A percentile compares a stretch with the other conserved stretches of the same genome.
These are phyloP conservation scores for Alternaria infectoria DNA, from an alignment of 2,329 filamentous ascomycete genomes.

Conservation along the genomic window DNA sequence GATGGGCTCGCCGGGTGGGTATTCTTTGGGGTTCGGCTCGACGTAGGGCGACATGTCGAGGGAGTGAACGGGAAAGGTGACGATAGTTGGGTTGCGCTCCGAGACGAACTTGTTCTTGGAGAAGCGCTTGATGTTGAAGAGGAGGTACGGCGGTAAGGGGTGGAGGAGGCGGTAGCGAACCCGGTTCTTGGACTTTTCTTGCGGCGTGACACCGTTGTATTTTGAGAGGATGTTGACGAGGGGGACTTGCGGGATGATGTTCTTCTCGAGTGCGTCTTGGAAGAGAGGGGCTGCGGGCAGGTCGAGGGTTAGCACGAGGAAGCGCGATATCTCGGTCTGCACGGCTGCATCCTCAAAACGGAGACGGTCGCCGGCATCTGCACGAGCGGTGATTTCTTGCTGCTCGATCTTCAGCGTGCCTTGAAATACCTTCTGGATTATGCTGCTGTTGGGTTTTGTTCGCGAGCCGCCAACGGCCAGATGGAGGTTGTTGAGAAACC, in stretches of 20 bases:
- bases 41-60: slow-evolving; percentile 91
- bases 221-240: slow-evolving; percentile 79
- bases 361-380: slow-evolving; percentile 83
- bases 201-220: slow-evolving; percentile 86
- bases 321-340: slow-evolving; percentile 76
- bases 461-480: slow-evolving; percentile 88
- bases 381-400: slow-evolving; percentile 89
- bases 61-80: slow-evolving; percentile 86
- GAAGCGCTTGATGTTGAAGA: slow-evolving; percentile 98
- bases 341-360: slow-evolving; percentile 94
- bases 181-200: slow-evolving; percentile 87
- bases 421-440: slow-evolving; percentile 93
- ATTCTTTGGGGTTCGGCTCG: slow-evolving; percentile 78
- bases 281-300: slow-evolving; percentile 91
- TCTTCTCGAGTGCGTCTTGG: slow-evolving; percentile 91
- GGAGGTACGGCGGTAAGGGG: slow-evolving; percentile 86
- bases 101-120: slow-evolving; percentile 94
- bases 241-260: slow-evolving; percentile 93
- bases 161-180: slow-evolving; percentile 89
- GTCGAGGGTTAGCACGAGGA: slow-evolving; percentile 91
- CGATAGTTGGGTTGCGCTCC: slow-evolving; percentile 96
- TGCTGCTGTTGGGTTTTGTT: slow-evolving; percentile 81
- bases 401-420: slow-evolving; percentile 90
- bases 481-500: slow-evolving; percentile 97
- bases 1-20: slow-evolving; percentile 79